Evolutionary conservation across 169 alveolate genomes (phyloP), one percentile per base, ranked within the genome.

Genomic region (Babesia ovis): DNA sequence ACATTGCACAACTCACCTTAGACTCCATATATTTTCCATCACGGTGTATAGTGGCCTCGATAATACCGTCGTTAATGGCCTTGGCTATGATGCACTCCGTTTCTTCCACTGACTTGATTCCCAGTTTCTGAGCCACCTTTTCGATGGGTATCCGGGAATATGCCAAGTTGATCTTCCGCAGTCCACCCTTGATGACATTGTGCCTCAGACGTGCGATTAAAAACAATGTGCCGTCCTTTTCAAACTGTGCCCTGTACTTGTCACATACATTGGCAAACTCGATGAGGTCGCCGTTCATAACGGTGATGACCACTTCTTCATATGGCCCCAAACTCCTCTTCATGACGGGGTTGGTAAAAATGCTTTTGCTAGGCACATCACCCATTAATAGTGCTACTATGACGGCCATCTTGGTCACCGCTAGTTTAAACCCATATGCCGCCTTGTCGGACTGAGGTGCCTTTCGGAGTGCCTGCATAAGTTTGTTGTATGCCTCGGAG

Each of bases 381-480:
- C 99, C 98, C 98, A 96, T 96, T 41, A 96, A 85, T 61, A 96
- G 84, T 71, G 94, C 96, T 4, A 95, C 98, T 11, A 96, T 93
- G 18, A 96, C 93, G 14, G 95, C 90, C 86, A 95, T 90, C 86
- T 95, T 96, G 60, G 94, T 80, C 34, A 80, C 91, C 69, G 89
- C 83, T 32, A 92, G 76, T 73, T 95, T 94, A 85, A 96, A 95
- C 23, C 97, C 97, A 37, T 84, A 83, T 31, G 95, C 98, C 1
- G 93, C 91, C 42, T 89, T 89, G 34, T 73, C 85, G 41, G 86
- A 81, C 69, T 95, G 98, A 11, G 99, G 98, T 4, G 97, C 98
- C 74, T 95, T 95, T 45, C 99, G 83, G 39, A 94, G 57, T 1
- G 99, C 96, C 62, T 90, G 95, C 12, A 88, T 90, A 22, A 95